phyloP scores from a whole-genome alignment of 495 filamentous ascomycete species.

The Pyronema omphalodes region DNA sequence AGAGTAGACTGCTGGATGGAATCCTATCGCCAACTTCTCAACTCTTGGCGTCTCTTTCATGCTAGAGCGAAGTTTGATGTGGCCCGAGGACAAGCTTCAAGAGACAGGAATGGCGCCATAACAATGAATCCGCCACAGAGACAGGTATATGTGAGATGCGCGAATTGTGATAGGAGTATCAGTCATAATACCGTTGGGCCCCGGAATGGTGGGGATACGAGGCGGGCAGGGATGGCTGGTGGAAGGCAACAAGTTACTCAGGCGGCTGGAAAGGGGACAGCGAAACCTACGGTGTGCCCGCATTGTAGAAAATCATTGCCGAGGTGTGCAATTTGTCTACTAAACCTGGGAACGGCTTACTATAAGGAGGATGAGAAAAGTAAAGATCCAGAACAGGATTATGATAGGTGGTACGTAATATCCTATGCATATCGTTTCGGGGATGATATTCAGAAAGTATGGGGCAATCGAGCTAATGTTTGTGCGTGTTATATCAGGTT shows the following conservation, averaged over 20 bases:
- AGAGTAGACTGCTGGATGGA: constrained; percentile 61
- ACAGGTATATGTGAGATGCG: constrained; percentile 67
- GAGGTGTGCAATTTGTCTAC: constrained; percentile 71
- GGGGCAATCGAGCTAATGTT: background rate
- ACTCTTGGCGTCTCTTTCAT: constrained; percentile 48
- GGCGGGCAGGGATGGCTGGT: background rate
- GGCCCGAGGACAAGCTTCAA: constrained; percentile 37
- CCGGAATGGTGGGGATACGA: background rate
- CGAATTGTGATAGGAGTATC: constrained; percentile 47
- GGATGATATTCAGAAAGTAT: background rate
- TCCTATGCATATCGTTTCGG: constrained; percentile 17
- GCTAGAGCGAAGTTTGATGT: constrained; percentile 45
- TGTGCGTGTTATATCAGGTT: constrained; percentile 24
- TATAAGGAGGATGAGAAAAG: constrained; percentile 19
- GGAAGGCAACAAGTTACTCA: too few species aligned
- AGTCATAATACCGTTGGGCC: background rate
- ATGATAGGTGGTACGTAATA: constrained; percentile 21
- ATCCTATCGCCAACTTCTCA: constrained; percentile 64
- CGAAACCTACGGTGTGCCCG: constrained; percentile 46
- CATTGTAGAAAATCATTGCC: constrained; percentile 75
- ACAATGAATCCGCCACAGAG: constrained; percentile 46
- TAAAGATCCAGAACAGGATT: constrained; percentile 14
- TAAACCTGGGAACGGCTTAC: constrained; percentile 48
- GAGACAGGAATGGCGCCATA: constrained; percentile 40
- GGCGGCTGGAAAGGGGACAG: background rate